phyloP scores from a whole-genome alignment of 2,329 filamentous ascomycete species.

The Westerdykella aurantiaca region DNA sequence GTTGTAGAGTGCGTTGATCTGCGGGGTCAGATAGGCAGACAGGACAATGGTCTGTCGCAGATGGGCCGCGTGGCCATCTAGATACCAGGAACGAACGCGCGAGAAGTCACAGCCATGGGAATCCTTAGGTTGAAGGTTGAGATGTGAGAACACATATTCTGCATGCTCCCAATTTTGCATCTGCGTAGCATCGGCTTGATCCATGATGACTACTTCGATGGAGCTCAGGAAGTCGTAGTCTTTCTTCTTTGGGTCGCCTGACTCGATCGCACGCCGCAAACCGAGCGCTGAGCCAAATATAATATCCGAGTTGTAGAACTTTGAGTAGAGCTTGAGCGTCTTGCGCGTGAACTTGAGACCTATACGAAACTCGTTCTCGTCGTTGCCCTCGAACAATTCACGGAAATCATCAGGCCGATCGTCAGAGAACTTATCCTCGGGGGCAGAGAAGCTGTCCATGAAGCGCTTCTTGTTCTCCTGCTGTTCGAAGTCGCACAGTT shows the following conservation, averaged over 20 bases:
- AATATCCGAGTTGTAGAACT: constrained; percentile 95
- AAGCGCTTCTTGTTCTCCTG: constrained; percentile 95
- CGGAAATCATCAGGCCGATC: constrained; percentile 81
- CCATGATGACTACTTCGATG: constrained; percentile 82
- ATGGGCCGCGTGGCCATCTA: constrained; percentile 75
- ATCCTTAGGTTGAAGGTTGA: constrained; percentile 86
- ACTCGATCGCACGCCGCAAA: constrained; percentile 82
- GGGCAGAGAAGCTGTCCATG: constrained; percentile 70
- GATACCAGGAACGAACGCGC: constrained; percentile 83
- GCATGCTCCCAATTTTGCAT: constrained; percentile 99
- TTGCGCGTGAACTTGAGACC: constrained; percentile 97
- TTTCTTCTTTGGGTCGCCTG: constrained; percentile 58
- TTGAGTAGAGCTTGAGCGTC: constrained; percentile 87
- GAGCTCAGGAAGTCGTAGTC: constrained; percentile 92
- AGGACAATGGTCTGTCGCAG: constrained; percentile 82
- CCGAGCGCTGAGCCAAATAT: constrained; percentile 87
- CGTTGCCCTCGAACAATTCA: constrained; percentile 87
- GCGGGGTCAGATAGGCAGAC: constrained; percentile 79
- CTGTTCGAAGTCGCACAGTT: constrained; percentile 74
- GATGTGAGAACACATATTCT: constrained; percentile 81
- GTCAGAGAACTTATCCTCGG: constrained; percentile 61
- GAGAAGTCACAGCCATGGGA: constrained; percentile 91
- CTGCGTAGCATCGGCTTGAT: constrained; percentile 85
- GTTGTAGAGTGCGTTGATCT: constrained; percentile 74
- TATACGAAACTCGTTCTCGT: constrained; percentile 93